Base-by-base conservation (phyloP, 2,329 filamentous ascomycete species). In the Xylaria digitata region DNA sequence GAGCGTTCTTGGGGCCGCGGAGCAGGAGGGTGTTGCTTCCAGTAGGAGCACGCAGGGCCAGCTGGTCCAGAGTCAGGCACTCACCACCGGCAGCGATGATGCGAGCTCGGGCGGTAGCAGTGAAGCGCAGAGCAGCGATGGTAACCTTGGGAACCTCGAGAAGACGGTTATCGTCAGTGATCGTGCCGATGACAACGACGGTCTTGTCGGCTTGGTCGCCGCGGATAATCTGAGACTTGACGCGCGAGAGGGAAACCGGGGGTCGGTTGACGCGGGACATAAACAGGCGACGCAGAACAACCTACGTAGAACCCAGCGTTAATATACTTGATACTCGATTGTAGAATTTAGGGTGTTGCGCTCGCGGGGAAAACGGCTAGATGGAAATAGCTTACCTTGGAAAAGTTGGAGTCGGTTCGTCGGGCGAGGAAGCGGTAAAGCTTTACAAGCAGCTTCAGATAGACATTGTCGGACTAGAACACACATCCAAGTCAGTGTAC, bases 221-320 rank as follows among this genome's bases (percentile, higher is more conserved):
- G 78, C 90, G 88, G 80, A 83, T 84, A 78, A 88, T 83, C 84
- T 92, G 92, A 80, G 85, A 83, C 73, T 86, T 90, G 80, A 98
- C 93, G 83, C 95, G 92, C 75, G 94, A 97, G 79, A 99, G 88
- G 70, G 94, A 97, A 79, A 99, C 90, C 73, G 96, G 94, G 70
- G 93, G 93, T 77, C 94, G 92, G 92, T 98, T 98, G 86, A 96
- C 97, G 85, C 94, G 93, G 83, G 94, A 97, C 93, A 96, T 97
- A 82, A 97, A 97, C 71, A 99, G 92, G 80, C 96, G 93, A 83
- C 95, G 94, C 79, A 99, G 92, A 81, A 99, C 90, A 79, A 96
- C 92, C 67, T 69, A 37, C 3, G 13, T 5, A 34, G 7, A 57
- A 23, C 8, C 3, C 2, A 8, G 17, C 37, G 53, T 66, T 53